Evolutionary conservation across 2,329 filamentous ascomycete species (phyloP).

Genomic region (Botrytis medusae): DNA sequence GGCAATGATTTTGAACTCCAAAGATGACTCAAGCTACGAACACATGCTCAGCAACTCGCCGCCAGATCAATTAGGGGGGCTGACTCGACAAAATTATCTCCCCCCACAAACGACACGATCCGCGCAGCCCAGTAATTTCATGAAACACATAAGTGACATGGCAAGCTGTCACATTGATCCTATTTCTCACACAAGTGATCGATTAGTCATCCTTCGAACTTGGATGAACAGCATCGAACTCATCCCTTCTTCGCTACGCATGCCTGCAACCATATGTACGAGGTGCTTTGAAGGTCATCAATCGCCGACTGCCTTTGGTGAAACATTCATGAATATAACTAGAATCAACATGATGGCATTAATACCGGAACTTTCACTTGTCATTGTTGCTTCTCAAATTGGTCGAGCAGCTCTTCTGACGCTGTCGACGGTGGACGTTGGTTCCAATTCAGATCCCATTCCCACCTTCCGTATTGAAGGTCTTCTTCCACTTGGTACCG

Average conservation of each 20-base stretch:
- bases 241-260: conserved; percentile 16
- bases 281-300: neutral
- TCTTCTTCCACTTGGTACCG: conserved; percentile 46
- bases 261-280: conserved; percentile 29
- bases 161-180: neutral
- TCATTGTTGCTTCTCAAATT: conserved; percentile 65
- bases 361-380: conserved; percentile 68
- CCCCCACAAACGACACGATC: neutral
- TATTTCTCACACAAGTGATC: neutral
- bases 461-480: conserved; percentile 52
- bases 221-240: conserved; percentile 28
- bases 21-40: neutral
- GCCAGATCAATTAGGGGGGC: neutral
- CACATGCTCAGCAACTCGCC: neutral
- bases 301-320: neutral
- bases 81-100: neutral
- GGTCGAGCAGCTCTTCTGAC: conserved; percentile 64
- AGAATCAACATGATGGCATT: conserved; percentile 62
- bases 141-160: neutral
- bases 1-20: neutral
- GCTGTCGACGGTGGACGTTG: conserved; percentile 50
- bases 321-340: neutral
- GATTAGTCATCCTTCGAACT: conserved; percentile 25
- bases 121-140: neutral
- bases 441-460: conserved; percentile 21